Base-by-base conservation (phyloP, 768 basidiomycete species). In the Russula griseocarnosa region DNA sequence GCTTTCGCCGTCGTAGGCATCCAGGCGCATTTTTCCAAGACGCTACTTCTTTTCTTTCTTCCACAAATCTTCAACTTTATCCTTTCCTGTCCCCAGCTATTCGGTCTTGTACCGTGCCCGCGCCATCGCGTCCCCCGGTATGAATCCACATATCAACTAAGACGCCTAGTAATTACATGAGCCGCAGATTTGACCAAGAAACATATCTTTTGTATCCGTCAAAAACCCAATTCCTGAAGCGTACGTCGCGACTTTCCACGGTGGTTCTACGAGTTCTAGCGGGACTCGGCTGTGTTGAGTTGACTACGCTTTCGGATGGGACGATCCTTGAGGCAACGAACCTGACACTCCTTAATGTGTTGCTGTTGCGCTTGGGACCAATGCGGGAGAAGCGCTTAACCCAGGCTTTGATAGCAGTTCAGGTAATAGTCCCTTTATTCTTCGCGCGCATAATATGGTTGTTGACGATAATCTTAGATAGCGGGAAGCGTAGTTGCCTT, bases 11-110 rank as follows among this genome's bases (percentile, higher is more conserved):
- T 97, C 10, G 94, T 96, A 36, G 95, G 94, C 26, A 98, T 99
- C 66, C 92, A 97, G 71, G 94, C 90, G 0, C 97, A 99, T 74
- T 98, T 94, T 75, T 93, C 92, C 58, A 99, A 99, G 76, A 99
- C 97, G 0, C 78, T 99, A 10, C 81, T 98, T 62, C 78, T 98
- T 28, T 98, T 99, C 80, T 98, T 98, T 78, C 82, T 99, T 54
- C 97, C 97, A 5, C 97, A 99, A 73, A 89, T 97, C 66, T 94
- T 98, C 84, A 99, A 99, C 74, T 99, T 99, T 72, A 60, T 98
- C 55, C 79, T 98, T 44, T 96, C 94, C 14, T 91, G 88, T 69
- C 97, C 97, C 13, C 97, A 99, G 72, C 77, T 99, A 3, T 98
- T 98, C 71, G 92, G 92, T 1, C 76, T 99, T 20, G 91, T 99